Percentiles rank a stretch among this genome's conserved stretches.
Evolutionary conservation across 495 filamentous ascomycete species (phyloP).

Genomic region (Bacidia gigantensis): DNA sequence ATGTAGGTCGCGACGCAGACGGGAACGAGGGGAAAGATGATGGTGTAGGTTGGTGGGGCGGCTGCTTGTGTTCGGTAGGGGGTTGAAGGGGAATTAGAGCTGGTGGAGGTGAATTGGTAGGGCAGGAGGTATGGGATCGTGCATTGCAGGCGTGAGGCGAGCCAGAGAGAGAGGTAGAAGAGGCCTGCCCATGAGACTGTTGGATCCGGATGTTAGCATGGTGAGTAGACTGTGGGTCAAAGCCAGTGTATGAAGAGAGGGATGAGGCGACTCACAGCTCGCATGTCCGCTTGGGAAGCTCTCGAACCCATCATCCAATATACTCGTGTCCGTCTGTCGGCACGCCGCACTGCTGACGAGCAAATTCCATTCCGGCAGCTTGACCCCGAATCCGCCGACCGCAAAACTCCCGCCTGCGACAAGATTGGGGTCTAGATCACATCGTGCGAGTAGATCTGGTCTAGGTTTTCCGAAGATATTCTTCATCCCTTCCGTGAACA

Average conservation of each 20-base stretch:
- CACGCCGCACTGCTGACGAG: conserved; percentile 43
- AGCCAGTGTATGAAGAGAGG: too few species aligned
- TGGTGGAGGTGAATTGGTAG: conserved; percentile 7
- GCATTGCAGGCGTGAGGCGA: conserved; percentile 49
- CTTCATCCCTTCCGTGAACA: conserved; percentile 50
- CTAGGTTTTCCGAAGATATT: conserved; percentile 49
- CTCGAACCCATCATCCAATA: conserved; percentile 45
- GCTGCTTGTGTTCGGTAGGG: conserved; percentile 35
- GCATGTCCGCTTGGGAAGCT: conserved; percentile 57
- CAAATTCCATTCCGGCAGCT: conserved; percentile 29
- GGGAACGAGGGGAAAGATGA: conserved; percentile 43
- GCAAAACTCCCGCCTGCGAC: conserved; percentile 24
- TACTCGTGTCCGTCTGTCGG: conserved; percentile 23
- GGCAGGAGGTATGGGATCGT: conserved; percentile 47
- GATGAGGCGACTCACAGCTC: conserved; percentile 23
- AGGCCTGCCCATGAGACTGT: conserved; percentile 49
- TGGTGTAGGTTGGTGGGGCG: conserved; percentile 43
- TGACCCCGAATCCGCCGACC: conserved; percentile 37
- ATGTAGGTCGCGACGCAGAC: conserved; percentile 49
- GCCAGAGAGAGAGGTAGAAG: conserved; percentile 48
- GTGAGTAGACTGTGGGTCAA: neutral
- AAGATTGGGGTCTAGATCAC: conserved; percentile 38
- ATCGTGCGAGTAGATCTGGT: conserved; percentile 48
- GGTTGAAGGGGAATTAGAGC: neutral
- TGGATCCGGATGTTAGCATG: neutral